Percentiles rank a stretch among this genome's conserved stretches.
These are phyloP conservation scores for Primulina huaijiensis DNA, from an alignment of 257 asterid genomes.

Conservation along the genomic window DNA sequence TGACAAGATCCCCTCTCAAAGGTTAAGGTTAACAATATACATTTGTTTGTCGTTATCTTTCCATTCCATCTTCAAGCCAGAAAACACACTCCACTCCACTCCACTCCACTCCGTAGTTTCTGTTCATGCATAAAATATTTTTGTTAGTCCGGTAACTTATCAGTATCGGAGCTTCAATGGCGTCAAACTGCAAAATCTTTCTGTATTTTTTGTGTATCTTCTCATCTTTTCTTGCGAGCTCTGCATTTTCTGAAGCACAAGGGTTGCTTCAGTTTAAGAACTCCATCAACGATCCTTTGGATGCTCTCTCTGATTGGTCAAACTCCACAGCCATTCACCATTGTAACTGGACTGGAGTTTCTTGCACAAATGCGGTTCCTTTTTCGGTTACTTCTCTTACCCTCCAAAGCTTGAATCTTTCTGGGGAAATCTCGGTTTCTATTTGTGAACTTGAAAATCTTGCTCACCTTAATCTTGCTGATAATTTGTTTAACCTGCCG, in stretches of 20 bases:
- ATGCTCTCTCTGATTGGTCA: conserved; percentile 58
- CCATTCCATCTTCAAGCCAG: conserved; percentile 2
- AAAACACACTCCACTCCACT: conserved; percentile 23
- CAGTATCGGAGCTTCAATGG: conserved; percentile 47
- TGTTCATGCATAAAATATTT: background rate
- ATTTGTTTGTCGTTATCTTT: background rate
- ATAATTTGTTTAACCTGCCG: conserved; percentile 65
- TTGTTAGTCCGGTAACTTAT: conserved; percentile 21
- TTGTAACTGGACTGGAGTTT: conserved; percentile 84
- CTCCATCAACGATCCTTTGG: conserved; percentile 64
- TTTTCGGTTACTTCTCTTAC: conserved; percentile 42
- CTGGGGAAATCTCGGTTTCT: conserved; percentile 77
- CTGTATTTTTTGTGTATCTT: conserved; percentile 36
- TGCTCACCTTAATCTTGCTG: conserved; percentile 63
- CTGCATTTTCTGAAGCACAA: conserved; percentile 55
- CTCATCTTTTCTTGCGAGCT: conserved; percentile 36
- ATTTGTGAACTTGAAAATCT: conserved; percentile 52
- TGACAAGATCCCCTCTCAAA: conserved; percentile 19
- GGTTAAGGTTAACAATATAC: conserved; percentile 7
- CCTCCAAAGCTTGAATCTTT: conserved; percentile 71
- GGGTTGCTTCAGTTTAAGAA: conserved; percentile 63
- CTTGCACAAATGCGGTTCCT: conserved; percentile 45
- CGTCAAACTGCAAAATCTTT: conserved; percentile 33
- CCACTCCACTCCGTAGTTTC: conserved; percentile 2
- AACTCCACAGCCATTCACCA: conserved; percentile 48